These are phyloP conservation scores for Picea glauca DNA, from an alignment of 75 land plant genomes.

Conservation along the genomic window DNA sequence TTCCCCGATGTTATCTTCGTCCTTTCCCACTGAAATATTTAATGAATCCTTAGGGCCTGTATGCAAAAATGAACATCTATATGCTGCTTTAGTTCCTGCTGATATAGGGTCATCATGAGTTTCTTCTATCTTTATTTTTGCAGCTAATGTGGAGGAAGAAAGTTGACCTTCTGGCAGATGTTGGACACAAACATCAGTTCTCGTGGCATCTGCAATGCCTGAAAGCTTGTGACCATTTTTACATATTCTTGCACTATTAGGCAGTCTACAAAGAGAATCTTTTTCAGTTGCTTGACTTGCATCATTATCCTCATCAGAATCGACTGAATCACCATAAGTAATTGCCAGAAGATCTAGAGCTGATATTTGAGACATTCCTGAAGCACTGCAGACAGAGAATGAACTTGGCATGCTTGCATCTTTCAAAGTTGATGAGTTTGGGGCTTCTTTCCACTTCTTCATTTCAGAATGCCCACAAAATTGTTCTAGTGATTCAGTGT, in stretches of 20 bases:
- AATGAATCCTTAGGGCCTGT: not conserved
- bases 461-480: not conserved
- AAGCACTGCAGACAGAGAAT: not conserved
- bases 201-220: not conserved
- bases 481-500: not conserved
- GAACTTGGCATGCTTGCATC: not conserved
- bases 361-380: constrained; percentile 17
- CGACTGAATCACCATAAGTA: constrained; percentile 63
- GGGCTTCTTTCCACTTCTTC: not conserved
- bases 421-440: not conserved
- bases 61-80: not conserved
- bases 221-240: not conserved
- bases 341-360: constrained; percentile 77
- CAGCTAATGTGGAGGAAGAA: constrained; percentile 3
- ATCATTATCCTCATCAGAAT: constrained; percentile 54
- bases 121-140: not conserved
- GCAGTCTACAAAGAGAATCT: not conserved
- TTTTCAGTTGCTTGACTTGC: not conserved
- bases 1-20: not conserved
- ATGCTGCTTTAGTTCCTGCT: not conserved
- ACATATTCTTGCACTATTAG: not conserved
- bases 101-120: not conserved
- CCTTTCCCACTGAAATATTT: not conserved
- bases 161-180: not conserved
- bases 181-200: not conserved